Evolutionary conservation across 306 rosid species (phyloP), one percentile per base, ranked within the genome.

Genomic region (Biancaea sappan): DNA sequence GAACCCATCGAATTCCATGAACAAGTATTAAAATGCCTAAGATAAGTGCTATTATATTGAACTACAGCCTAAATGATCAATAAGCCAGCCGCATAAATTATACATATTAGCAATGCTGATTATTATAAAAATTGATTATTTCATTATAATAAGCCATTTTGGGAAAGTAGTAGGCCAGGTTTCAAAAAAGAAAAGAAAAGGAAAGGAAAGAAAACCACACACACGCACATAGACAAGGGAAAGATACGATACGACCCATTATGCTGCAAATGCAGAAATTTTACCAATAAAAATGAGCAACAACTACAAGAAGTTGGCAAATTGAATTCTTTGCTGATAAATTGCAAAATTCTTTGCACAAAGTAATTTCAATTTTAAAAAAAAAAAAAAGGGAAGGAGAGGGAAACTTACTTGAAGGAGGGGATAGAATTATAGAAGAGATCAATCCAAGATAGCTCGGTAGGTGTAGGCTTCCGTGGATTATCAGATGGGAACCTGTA

Each of bases 401-500:
- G 60, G 18, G 57, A 41, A 31, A 51, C 65, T 61, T 79, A 90
- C 97, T 85, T 92, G 97, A 75, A 92, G 76, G 99, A 92, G 44
- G 93, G 91, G 72, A 87, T 86, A 72, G 81, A 68, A 53, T 83
- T 80, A 80, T 35, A 71, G 76, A 95, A 86, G 80, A 95, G 92
- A 84, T 88, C 85, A 83, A 95, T 86, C 97, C 99, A 95, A 3
- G 90, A 68, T 2, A 92, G 19, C 86, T 92, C 99, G 3, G 87
- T 83, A 11, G 91, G 93, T 43, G 97, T 92, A 9, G 93, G 77
- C 57, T 83, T 73, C 75, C 59, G 82, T 24, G 93, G 96, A 74
- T 95, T 88, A 53, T 95, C 97, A 53, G 92, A 83, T 52, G 96
- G 91, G 58, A 90, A 84, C 12, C 99, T 77, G 88, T 86, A 92